Evolutionary conservation across 2,329 filamentous ascomycete species (phyloP).

Genomic region (Thelonectria rubi): DNA sequence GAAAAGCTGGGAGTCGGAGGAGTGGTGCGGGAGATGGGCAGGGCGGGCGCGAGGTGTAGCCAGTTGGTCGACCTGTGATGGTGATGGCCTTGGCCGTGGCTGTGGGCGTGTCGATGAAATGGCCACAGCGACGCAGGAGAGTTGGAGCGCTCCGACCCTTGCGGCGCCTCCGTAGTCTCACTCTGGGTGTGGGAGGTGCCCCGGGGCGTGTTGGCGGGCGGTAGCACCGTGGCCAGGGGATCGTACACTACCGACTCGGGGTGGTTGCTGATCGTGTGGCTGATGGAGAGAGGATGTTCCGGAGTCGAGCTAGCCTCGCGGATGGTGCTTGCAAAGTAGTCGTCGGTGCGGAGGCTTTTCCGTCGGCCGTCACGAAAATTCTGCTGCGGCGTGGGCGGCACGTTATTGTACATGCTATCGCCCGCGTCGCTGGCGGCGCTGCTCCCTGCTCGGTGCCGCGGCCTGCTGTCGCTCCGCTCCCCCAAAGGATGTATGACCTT

Average conservation of each 20-base stretch:
- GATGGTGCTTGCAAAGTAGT: slow-evolving; percentile 59
- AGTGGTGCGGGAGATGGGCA: slow-evolving; percentile 43
- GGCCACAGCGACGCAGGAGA: slow-evolving; percentile 42
- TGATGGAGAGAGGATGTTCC: slow-evolving; percentile 40
- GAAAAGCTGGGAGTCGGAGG: slow-evolving; percentile 51
- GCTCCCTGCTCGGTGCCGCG: slow-evolving; percentile 66
- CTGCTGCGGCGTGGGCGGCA: slow-evolving; percentile 60
- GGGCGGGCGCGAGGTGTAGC: slow-evolving; percentile 48
- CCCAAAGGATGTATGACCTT: slow-evolving; percentile 70
- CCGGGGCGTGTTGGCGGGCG: slow-evolving; percentile 40
- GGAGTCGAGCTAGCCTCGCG: slow-evolving; percentile 45
- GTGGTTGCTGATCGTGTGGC: slow-evolving; percentile 37
- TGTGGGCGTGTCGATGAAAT: slow-evolving; percentile 52
- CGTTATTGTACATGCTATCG: slow-evolving; percentile 57
- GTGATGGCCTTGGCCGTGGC: slow-evolving; percentile 49
- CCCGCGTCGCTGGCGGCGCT: slow-evolving; percentile 71
- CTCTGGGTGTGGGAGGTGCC: slow-evolving; percentile 41
- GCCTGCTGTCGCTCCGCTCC: slow-evolving; percentile 64
- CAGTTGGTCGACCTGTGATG: slow-evolving; percentile 41
- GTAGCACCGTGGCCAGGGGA: slow-evolving; percentile 52
- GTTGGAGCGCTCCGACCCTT: slow-evolving; percentile 36
- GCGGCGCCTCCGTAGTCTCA: slow-evolving; percentile 36
- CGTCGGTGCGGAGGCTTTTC: slow-evolving; percentile 62
- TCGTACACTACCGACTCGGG: slow-evolving; percentile 48
- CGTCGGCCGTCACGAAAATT: slow-evolving; percentile 60